Evolutionary conservation across 164 flowering plant species (phyloP).

Genomic region (Liquidambar formosana): DNA sequence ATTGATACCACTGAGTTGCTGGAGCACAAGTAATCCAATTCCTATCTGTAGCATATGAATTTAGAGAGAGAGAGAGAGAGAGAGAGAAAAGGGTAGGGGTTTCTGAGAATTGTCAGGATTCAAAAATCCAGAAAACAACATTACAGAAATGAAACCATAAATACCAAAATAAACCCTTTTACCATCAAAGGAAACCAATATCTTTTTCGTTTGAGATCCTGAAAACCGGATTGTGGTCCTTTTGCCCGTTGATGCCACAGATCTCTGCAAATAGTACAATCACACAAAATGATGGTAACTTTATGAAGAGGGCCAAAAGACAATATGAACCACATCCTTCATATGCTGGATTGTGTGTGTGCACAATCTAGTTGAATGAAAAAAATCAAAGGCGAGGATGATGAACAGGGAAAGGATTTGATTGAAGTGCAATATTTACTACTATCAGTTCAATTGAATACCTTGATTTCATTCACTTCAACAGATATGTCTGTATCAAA

Average conservation of each 20-base stretch:
- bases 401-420: neutral
- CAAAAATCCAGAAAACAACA: neutral
- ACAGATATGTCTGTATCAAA: conserved; percentile 41
- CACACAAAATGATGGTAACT: conserved; percentile 7
- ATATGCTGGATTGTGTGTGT: neutral
- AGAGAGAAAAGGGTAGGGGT: no score
- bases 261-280: conserved; percentile 48
- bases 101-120: neutral
- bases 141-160: neutral
- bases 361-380: no score
- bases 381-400: no score
- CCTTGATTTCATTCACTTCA: conserved; percentile 54
- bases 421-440: neutral
- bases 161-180: conserved; percentile 1
- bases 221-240: conserved; percentile 60
- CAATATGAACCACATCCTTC: neutral
- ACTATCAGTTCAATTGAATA: neutral
- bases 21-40: conserved; percentile 43
- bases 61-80: neutral
- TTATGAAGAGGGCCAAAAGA: neutral
- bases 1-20: conserved; percentile 47
- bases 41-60: conserved; percentile 29
- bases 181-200: conserved; percentile 93
- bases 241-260: conserved; percentile 63
- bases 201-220: conserved; percentile 70